Conservation (phyloP, 805 yeast species). For the Metschnikowia continentalis region DNA sequence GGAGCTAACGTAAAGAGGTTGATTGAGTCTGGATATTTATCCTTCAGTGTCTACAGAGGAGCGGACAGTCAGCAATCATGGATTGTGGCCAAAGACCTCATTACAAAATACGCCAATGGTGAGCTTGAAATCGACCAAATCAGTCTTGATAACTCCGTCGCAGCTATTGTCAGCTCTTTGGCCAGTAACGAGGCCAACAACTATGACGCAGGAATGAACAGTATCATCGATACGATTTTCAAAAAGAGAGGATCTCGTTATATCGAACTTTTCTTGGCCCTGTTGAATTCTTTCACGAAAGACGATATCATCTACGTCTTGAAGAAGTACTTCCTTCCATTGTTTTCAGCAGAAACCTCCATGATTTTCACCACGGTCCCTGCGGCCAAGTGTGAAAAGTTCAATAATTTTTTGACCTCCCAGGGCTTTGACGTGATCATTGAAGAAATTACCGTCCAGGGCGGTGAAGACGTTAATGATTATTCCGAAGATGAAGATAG, state of each 20-base stretch:
- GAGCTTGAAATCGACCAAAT: conserved; percentile 49
- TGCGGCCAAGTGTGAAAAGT: conserved; percentile 51
- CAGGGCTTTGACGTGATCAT: conserved; percentile 59
- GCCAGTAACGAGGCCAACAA: conserved; percentile 67
- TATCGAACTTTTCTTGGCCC: conserved; percentile 48
- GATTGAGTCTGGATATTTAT: conserved; percentile 63
- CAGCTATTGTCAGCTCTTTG: conserved; percentile 66
- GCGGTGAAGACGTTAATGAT: conserved; percentile 11
- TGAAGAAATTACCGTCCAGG: conserved; percentile 43
- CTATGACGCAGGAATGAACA: conserved; percentile 59
- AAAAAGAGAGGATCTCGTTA: conserved; percentile 69
- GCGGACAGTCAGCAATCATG: conserved; percentile 71
- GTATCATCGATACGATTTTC: conserved; percentile 62
- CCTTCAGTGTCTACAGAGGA: conserved; percentile 72
- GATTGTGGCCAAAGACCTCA: conserved; percentile 60
- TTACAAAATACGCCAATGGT: conserved; percentile 58
- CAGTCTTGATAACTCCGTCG: conserved; percentile 66
- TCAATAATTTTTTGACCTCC: conserved; percentile 43
- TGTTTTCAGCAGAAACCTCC: conserved; percentile 57
- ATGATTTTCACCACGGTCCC: conserved; percentile 70
- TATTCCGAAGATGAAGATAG: conserved; percentile 5
- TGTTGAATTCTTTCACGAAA: conserved; percentile 48
- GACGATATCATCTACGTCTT: conserved; percentile 50
- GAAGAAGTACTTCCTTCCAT: conserved; percentile 55
- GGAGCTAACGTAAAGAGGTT: conserved; percentile 63